Evolutionary conservation across 768 basidiomycete species (phyloP).

Genomic region (Chalciporus piperatus): DNA sequence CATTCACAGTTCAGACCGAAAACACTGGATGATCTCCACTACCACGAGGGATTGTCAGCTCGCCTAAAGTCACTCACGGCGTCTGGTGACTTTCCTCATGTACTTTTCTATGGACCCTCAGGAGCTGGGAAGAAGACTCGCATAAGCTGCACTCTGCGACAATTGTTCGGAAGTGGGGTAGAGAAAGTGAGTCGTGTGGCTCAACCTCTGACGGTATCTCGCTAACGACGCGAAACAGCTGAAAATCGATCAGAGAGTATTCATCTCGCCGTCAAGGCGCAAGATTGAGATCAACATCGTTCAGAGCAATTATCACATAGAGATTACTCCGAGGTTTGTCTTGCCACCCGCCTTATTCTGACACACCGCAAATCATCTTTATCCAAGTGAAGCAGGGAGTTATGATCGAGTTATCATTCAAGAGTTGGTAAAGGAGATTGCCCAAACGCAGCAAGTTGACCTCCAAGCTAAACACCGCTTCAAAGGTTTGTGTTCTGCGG

Average conservation of each 20-base stretch:
- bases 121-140: slow-evolving; percentile 98
- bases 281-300: slow-evolving; percentile 97
- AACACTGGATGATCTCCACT: slow-evolving; percentile 81
- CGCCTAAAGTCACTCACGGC: slow-evolving; percentile 79
- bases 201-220: neutral
- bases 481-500: slow-evolving; percentile 62
- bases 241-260: slow-evolving; percentile 96
- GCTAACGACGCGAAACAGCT: slow-evolving; percentile 49
- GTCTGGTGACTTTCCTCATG: slow-evolving; percentile 94
- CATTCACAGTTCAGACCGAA: slow-evolving; percentile 76
- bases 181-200: slow-evolving; percentile 68
- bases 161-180: slow-evolving; percentile 87
- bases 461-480: slow-evolving; percentile 92
- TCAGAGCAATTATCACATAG: slow-evolving; percentile 96
- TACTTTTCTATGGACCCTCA: slow-evolving; percentile 95
- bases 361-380: slow-evolving; percentile 2
- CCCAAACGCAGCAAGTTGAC: slow-evolving; percentile 98
- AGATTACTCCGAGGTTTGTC: slow-evolving; percentile 90
- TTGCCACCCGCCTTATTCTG: neutral
- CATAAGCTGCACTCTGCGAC: slow-evolving; percentile 82
- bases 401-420: slow-evolving; percentile 95
- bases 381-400: slow-evolving; percentile 85
- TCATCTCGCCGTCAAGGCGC: slow-evolving; percentile 88
- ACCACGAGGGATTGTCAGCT: slow-evolving; percentile 77
- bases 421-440: slow-evolving; percentile 96